These are phyloP conservation scores for Globisporangium nodosum DNA, from an alignment of 352 stramenopile species.

Conservation along the genomic window DNA sequence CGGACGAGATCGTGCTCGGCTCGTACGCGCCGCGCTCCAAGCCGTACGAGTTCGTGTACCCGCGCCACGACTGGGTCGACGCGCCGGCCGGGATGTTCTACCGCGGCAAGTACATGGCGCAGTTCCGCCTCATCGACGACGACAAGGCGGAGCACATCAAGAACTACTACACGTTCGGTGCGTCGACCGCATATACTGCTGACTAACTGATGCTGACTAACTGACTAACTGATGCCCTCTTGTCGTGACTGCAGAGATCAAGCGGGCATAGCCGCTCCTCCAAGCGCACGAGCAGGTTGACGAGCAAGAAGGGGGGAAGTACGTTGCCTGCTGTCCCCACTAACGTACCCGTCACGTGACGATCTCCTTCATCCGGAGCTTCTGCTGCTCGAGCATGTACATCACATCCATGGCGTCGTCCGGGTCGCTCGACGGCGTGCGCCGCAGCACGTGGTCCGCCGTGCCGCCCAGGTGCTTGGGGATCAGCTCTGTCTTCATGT, in stretches of 20 bases:
- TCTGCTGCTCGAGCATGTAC: conserved; percentile 55
- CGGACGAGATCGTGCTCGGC: conserved; percentile 79
- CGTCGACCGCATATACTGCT: conserved; percentile 9
- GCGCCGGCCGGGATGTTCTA: conserved; percentile 84
- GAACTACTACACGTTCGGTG: conserved; percentile 74
- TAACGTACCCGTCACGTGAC: neutral
- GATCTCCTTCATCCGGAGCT: conserved; percentile 33
- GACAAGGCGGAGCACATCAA: conserved; percentile 65
- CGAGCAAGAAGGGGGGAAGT: neutral
- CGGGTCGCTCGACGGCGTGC: conserved; percentile 13
- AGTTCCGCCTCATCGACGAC: conserved; percentile 69
- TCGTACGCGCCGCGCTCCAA: conserved; percentile 74
- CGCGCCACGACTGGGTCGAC: conserved; percentile 74
- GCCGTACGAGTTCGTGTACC: conserved; percentile 81
- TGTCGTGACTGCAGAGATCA: conserved; percentile 41
- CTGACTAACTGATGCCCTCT: neutral
- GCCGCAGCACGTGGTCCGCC: conserved; percentile 31
- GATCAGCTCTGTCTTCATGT: conserved; percentile 53
- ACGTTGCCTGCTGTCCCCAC: no score
- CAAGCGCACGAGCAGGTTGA: neutral
- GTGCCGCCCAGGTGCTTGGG: conserved; percentile 44
- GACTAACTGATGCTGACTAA: neutral
- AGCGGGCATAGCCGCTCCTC: conserved; percentile 22
- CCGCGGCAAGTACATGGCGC: conserved; percentile 81
- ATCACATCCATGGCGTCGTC: conserved; percentile 35